These are phyloP conservation scores for Fusarium verticillioides DNA, from an alignment of 2,329 filamentous ascomycete species.

Conservation along the genomic window DNA sequence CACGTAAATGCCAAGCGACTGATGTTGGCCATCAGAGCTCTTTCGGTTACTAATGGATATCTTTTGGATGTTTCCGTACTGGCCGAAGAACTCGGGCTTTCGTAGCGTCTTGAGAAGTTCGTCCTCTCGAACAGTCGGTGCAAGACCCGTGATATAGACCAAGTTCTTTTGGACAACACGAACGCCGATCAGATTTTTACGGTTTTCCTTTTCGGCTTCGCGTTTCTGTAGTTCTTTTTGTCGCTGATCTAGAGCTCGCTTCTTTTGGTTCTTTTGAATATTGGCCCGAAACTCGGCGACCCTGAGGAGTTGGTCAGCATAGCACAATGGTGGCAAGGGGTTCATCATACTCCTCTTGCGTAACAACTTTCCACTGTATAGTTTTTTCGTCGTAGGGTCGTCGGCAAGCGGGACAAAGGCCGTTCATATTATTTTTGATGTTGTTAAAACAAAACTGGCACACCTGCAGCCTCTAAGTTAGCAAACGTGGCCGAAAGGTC, in stretches of 20 bases:
- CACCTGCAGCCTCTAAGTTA: conserved; percentile 68
- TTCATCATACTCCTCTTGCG: conserved; percentile 85
- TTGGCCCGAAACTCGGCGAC: conserved; percentile 80
- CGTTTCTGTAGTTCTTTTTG: conserved; percentile 97
- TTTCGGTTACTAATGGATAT: conserved; percentile 98
- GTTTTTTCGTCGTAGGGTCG: conserved; percentile 96
- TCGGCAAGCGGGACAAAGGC: conserved; percentile 95
- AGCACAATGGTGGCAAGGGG: conserved; percentile 2
- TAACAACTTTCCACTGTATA: conserved; percentile 96
- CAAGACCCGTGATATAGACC: conserved; percentile 96
- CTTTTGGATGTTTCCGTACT: conserved; percentile 98
- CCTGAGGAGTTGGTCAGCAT: conserved; percentile 55
- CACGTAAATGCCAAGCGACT: conserved; percentile 97
- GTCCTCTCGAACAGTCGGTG: conserved; percentile 91
- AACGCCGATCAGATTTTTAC: conserved; percentile 95
- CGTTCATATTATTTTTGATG: conserved; percentile 98
- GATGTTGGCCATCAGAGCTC: conserved; percentile 77
- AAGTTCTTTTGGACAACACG: conserved; percentile 98
- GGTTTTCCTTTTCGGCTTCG: conserved; percentile 93
- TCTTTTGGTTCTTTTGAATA: conserved; percentile 91
- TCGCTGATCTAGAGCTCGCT: conserved; percentile 81
- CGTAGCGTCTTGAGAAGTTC: conserved; percentile 90
- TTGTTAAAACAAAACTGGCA: conserved; percentile 99
- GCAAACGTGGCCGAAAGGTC: conserved; percentile 34
- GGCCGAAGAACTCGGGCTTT: conserved; percentile 93